phyloP scores from a whole-genome alignment of 495 filamentous ascomycete genomes.

The Articulospora tetracladia region DNA sequence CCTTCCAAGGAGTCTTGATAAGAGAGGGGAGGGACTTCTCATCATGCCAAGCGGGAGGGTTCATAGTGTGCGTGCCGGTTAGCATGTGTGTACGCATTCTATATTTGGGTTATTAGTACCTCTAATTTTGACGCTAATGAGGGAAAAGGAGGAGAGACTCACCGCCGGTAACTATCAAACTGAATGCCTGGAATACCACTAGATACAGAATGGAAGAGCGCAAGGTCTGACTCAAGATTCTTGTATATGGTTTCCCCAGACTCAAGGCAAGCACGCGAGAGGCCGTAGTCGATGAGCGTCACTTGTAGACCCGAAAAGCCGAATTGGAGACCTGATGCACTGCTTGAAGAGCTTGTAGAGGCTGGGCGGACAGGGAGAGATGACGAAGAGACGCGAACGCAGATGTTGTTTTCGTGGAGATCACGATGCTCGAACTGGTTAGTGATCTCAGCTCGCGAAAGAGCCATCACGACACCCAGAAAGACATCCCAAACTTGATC shows the following conservation, averaged over 20 bases:
- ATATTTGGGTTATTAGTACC: not conserved
- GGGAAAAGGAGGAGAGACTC: not conserved
- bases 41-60: constrained; percentile 31
- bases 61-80: constrained; percentile 28
- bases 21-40: constrained; percentile 7
- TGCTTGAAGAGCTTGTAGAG: constrained; percentile 23
- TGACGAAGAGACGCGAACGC: constrained; percentile 42
- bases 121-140: not conserved
- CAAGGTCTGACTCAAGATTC: constrained; percentile 48
- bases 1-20: constrained; percentile 26
- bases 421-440: constrained; percentile 83
- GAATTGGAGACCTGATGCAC: constrained; percentile 39
- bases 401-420: constrained; percentile 85
- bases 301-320: constrained; percentile 68
- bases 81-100: constrained; percentile 49
- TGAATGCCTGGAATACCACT: constrained; percentile 13
- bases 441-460: constrained; percentile 71
- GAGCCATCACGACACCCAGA: constrained; percentile 70
- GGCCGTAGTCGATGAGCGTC: constrained; percentile 87
- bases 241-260: constrained; percentile 32
- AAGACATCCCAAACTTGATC: constrained; percentile 82
- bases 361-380: not conserved
- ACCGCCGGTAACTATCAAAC: constrained; percentile 29
- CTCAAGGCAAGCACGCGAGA: constrained; percentile 56
- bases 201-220: constrained; percentile 34